phyloP scores from a whole-genome alignment of 352 stramenopile genomes.

The Globisporangium nagaii region DNA sequence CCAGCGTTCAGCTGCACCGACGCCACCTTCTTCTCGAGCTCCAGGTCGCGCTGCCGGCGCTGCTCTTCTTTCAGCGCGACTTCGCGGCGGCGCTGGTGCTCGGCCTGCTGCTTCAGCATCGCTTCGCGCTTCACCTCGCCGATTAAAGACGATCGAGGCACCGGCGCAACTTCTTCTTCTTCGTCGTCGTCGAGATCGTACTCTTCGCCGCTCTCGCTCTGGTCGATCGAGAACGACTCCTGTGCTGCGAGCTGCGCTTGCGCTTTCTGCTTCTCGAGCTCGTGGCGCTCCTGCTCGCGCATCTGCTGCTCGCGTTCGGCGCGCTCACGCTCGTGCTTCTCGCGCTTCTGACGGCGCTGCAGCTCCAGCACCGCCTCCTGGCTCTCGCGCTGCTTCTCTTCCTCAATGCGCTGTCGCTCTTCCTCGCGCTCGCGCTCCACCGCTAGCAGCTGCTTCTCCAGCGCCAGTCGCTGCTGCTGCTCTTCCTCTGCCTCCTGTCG shows the following conservation, averaged over 20 bases:
- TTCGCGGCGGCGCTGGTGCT: conserved; percentile 61
- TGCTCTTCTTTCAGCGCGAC: conserved; percentile 53
- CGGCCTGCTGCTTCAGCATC: conserved; percentile 55
- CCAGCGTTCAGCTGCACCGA: conserved; percentile 1
- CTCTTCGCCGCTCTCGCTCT: conserved; percentile 25
- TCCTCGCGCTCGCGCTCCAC: conserved; percentile 27
- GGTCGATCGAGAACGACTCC: neutral
- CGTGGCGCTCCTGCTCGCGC: conserved; percentile 18
- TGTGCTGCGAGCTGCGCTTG: conserved; percentile 16
- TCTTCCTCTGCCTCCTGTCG: conserved; percentile 14
- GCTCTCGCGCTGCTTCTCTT: conserved; percentile 22
- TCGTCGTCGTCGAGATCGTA: conserved; percentile 25
- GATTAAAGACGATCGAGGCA: conserved; percentile 52
- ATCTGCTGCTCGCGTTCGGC: conserved; percentile 37
- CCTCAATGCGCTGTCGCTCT: conserved; percentile 22
- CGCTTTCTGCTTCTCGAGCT: conserved; percentile 18
- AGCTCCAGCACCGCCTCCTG: conserved; percentile 49
- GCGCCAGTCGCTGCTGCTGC: conserved; percentile 8
- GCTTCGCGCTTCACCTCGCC: conserved; percentile 63
- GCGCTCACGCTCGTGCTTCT: conserved; percentile 59
- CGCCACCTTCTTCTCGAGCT: conserved; percentile 21
- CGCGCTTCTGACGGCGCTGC: conserved; percentile 66
- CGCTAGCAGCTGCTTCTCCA: conserved; percentile 21
- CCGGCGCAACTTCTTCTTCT: conserved; percentile 22
- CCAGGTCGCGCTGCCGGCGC: conserved; percentile 25